Evolutionary conservation across 257 asterid species (phyloP).

Genomic region (Nicotiana sylvestris): DNA sequence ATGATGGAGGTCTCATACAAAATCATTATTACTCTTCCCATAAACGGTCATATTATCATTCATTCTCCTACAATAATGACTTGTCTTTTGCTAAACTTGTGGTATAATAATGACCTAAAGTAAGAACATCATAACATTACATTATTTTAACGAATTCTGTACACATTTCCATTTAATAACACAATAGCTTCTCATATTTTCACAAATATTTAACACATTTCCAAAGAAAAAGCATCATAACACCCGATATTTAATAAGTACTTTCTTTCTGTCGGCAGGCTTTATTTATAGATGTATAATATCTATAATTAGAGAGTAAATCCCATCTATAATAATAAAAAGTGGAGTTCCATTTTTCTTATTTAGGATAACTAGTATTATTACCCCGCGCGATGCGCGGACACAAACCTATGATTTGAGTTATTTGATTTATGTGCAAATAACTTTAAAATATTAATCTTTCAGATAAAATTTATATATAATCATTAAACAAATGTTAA

Average conservation of each 20-base stretch:
- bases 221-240: neutral
- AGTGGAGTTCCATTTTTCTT: neutral
- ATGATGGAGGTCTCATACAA: slow-evolving; percentile 36
- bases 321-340: neutral
- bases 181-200: neutral
- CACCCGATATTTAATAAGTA: neutral
- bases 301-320: neutral
- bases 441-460: too few relatives aligned
- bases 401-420: too few relatives aligned
- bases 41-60: slow-evolving; percentile 36
- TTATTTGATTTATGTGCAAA: too few relatives aligned
- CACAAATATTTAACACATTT: neutral
- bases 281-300: neutral
- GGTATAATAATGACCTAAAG: neutral
- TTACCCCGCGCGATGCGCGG: too few relatives aligned
- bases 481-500: too few relatives aligned
- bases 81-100: slow-evolving; percentile 20
- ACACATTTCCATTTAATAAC: neutral
- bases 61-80: slow-evolving; percentile 8
- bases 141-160: neutral
- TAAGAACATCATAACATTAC: slow-evolving; percentile 8
- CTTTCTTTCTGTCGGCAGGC: slow-evolving; percentile 1
- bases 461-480: too few relatives aligned
- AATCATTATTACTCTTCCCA: slow-evolving; percentile 50
- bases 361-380: neutral